Percentiles rank a stretch among this genome's conserved stretches.
These are phyloP conservation scores for Colletotrichum horii DNA, from an alignment of 2,329 filamentous ascomycete species.

Conservation along the genomic window DNA sequence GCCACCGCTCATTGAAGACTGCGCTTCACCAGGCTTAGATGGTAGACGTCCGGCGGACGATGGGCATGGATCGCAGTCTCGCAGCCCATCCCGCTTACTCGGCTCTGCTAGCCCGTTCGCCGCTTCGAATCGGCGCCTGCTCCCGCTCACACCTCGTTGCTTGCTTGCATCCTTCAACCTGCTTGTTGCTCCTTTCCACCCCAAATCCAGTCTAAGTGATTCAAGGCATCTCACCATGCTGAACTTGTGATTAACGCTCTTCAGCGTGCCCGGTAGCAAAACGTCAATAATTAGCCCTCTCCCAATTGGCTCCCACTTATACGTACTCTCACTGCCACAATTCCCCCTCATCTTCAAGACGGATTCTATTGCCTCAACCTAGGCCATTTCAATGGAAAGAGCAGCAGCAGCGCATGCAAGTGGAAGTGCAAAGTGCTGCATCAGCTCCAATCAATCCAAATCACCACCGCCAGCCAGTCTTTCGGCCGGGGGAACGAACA, in stretches of 20 bases:
- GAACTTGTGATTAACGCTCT: not conserved
- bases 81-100: conserved; percentile 4
- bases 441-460: not conserved
- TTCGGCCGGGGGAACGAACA: not conserved
- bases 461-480: not conserved
- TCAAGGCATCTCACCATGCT: not conserved
- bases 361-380: not conserved
- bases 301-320: not conserved
- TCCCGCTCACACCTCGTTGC: conserved; percentile 1
- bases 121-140: not conserved
- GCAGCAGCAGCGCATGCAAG: not conserved
- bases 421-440: not conserved
- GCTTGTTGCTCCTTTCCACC: not conserved
- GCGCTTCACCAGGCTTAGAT: not conserved
- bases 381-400: not conserved
- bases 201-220: not conserved
- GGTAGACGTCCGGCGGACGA: not conserved
- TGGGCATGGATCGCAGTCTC: not conserved
- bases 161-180: not conserved
- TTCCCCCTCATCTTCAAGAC: not conserved
- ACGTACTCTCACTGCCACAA: conserved; percentile 5
- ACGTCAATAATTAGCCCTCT: not conserved
- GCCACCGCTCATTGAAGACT: not conserved
- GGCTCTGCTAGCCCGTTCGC: not conserved
- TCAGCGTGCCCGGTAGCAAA: not conserved